Base-by-base conservation (phyloP, 257 asterid genomes). In the Fraxinus anomala region DNA sequence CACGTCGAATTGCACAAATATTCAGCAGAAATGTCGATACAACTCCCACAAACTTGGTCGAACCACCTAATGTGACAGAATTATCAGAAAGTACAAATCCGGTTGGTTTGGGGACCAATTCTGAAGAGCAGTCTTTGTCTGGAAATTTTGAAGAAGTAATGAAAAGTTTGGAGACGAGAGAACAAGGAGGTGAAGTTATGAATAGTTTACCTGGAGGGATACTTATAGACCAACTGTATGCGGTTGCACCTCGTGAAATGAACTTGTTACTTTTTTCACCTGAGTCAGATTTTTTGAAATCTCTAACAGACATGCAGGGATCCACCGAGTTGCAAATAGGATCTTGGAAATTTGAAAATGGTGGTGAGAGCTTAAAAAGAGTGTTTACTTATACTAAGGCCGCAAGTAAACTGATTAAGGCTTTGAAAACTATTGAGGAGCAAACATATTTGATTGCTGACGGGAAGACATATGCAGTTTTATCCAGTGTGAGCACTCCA, bases 401-500 rank as follows among this genome's bases (percentile, higher is more conserved):
- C 40, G 87, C 97, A 4, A 89, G 90, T 83, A 93, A 88, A 85
- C 40, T 96, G 85, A 78, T 96, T 67, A 96, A 82, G 87, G 96
- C 98, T 72, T 82, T 93, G 85, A 96, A 88, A 89, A 82, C 99
- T 31, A 91, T 78, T 6, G 98, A 96, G 88, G 99, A 96, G 82
- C 99, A 93, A 70, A 85, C 87, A 1, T 96, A 93, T 76, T 56
- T 96, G 85, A 92, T 86, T 86, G 95, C 92, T 33, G 97, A 96
- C 82, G 92, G 91, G 56, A 92, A 88, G 81, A 47, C 76, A 26
- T 93, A 87, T 87, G 91, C 92, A 39, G 90, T 96, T 72, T 85
- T 90, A 42, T 83, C 93, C 31, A 76, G 74, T 79, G 99, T 89
- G 82, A 88, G 91, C 84, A 96, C 98, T 68, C 99, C 97, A 13